Base-by-base conservation (phyloP, 2,329 filamentous ascomycete genomes). In the Tolypocladium ovalisporum region DNA sequence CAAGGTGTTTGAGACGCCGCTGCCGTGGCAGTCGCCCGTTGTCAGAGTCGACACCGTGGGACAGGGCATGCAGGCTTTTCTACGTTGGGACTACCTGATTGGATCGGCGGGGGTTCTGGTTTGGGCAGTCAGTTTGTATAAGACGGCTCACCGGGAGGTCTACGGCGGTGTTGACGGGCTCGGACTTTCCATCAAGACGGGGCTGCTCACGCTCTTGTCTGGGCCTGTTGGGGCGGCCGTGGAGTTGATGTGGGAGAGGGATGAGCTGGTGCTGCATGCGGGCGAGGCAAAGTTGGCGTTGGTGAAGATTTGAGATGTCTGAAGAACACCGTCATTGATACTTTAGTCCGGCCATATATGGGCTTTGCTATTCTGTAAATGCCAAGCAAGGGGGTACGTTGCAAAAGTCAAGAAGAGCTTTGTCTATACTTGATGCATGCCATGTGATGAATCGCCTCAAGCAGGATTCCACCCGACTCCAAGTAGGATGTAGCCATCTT, bases 231-330 rank as follows among this genome's bases (percentile, higher is more conserved):
- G 58, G 3, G 56, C 62, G 6, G 62, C 61, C 7, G 60, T 63
- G 3, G 58, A 60, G 56, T 51, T 64, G 37, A 59, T 63, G 59
- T 63, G 62, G 62, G 61, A 63, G 56, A 59, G 62, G 8, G 62
- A 64, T 6, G 44, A 47, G 13, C n/a, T 47, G 44, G 44, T 47
- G 24, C 44, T 47, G 44, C 44, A 47, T 19, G 44, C 44, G 24
- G 44, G 44, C 15, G 44, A 47, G 44, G 44, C 7, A 3, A 47
- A 47, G 44, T 13, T 24, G 44, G 44, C 24, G 24, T 29, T 19
- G 44, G 19, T 6, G 2, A 47, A 47, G 44, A 29, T 2, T 3
- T 47, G 44, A 47, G 44, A 22, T 19, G 2, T 17, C 15, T 13
- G 5, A 3, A 24, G 37, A 9, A 8, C 5, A 40, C 19, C 8